Base-by-base conservation (phyloP, 2,329 filamentous ascomycete genomes). In the Thielaviopsis populi region DNA sequence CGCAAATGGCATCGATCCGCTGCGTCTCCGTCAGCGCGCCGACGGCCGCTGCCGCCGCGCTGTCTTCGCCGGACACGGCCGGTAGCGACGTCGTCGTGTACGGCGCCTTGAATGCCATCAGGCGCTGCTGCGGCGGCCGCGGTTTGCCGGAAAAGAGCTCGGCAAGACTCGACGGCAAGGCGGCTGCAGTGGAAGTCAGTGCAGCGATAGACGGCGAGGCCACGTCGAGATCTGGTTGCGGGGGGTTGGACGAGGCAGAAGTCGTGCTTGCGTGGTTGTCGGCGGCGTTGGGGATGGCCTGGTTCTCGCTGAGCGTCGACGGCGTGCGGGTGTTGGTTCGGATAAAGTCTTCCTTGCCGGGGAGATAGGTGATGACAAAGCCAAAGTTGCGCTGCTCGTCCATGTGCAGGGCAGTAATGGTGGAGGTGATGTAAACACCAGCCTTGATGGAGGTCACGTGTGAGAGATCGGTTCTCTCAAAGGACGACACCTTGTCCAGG, bases 371-470 rank as follows among this genome's bases (percentile, higher is more conserved):
- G 8, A 99, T 76, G 1, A 95, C 81, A 62, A 97, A 82, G 0
- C 94, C 94, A 0, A 95, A 83, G 69, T 97, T 97, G 71, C 83
- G 86, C 62, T 78, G 75, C 72, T 89, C 87, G 68, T 96, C 87
- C 68, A 83, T 82, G 70, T 96, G 89, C 0, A 84, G 79, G 1
- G 85, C 77, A 0, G 90, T 90, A 4, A 96, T 80, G 0, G 90
- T 94, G 2, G 87, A 92, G 0, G 91, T 96, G 70, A 99, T 88
- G 70, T 97, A 99, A 0, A 89, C 87, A 22, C 94, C 94, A 66
- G 86, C 83, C 70, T 85, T 85, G 69, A 99, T 83, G 27, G 80
- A 79, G 1, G 81, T 80, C 42, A 99, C 77, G 65, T 89, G 88
- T 22, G 82, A 79, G 7, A 97, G 79, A 65, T 88, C 85, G 15